phyloP scores from a whole-genome alignment of 2,329 filamentous ascomycete genomes.

The Dothidotthia symphoricarpi region DNA sequence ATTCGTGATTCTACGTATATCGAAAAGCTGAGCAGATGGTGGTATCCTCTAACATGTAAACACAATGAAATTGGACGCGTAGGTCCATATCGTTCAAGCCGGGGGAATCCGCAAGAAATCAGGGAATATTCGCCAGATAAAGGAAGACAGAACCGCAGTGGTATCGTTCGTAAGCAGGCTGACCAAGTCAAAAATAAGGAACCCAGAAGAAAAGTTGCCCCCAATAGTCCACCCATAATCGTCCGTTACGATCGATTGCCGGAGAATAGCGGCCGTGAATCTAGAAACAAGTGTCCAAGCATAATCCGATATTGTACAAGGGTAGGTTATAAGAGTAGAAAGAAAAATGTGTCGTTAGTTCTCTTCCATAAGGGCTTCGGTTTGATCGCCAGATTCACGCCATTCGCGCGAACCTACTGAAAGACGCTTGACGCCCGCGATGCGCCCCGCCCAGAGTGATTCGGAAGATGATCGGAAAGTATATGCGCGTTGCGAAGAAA shows the following conservation, averaged over 20 bases:
- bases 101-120: constrained; percentile 8
- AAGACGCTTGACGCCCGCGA: constrained; percentile 75
- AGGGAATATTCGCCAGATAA: neutral
- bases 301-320: constrained; percentile 20
- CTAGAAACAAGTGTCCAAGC: constrained; percentile 12
- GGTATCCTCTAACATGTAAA: constrained; percentile 18
- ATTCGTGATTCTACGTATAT: constrained; percentile 24
- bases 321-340: constrained; percentile 5
- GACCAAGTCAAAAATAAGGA: constrained; percentile 7
- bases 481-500: constrained; percentile 88
- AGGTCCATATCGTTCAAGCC: constrained; percentile 20
- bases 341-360: constrained; percentile 22
- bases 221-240: constrained; percentile 5
- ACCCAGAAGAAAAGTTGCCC: constrained; percentile 9
- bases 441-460: constrained; percentile 80
- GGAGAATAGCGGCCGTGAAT: constrained; percentile 13
- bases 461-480: constrained; percentile 91
- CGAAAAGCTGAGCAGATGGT: constrained; percentile 18
- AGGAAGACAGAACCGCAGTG: constrained; percentile 12
- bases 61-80: constrained; percentile 10
- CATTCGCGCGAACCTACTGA: constrained; percentile 85
- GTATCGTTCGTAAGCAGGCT: constrained; percentile 18
- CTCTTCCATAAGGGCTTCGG: constrained; percentile 57
- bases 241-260: constrained; percentile 11
- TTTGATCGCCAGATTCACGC: constrained; percentile 78